A percentile compares a stretch with the other conserved stretches of the same genome.
phyloP scores from a whole-genome alignment of 495 filamentous ascomycete genomes.

The Penicillium verhagenii region DNA sequence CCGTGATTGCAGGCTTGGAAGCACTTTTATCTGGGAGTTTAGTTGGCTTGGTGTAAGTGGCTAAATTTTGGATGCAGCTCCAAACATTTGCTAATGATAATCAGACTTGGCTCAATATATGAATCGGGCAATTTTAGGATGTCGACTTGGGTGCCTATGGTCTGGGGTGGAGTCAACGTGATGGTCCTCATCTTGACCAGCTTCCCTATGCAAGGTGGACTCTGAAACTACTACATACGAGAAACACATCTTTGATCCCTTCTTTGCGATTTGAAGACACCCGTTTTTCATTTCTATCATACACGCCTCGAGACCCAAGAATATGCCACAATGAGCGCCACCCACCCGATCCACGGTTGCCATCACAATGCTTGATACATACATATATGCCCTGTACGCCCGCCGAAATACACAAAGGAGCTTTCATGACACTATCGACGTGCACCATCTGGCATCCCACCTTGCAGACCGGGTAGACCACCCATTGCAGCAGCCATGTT shows the following conservation, averaged over 20 bases:
- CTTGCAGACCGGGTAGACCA: constrained; percentile 49
- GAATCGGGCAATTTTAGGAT: constrained; percentile 84
- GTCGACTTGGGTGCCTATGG: constrained; percentile 96
- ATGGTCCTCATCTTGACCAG: constrained; percentile 88
- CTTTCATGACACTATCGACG: constrained; percentile 25
- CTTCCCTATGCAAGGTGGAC: constrained; percentile 91
- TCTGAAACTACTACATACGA: constrained; percentile 56
- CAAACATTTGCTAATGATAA: constrained; percentile 13
- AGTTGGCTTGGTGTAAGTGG: constrained; percentile 80
- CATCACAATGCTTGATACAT: constrained; percentile 17
- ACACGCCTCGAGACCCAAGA: constrained; percentile 18
- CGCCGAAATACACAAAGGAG: constrained; percentile 11
- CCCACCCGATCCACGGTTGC: constrained; percentile 10
- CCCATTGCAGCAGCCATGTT: constrained; percentile 43
- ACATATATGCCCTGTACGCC: constrained; percentile 30
- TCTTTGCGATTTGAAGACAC: constrained; percentile 5
- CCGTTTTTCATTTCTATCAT: constrained; percentile 17
- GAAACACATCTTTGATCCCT: neutral
- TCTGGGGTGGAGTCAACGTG: constrained; percentile 91
- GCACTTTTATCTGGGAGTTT: constrained; percentile 84
- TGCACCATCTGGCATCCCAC: constrained; percentile 32
- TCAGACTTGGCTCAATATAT: constrained; percentile 83
- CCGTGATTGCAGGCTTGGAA: constrained; percentile 72
- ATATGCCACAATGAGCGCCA: constrained; percentile 23
- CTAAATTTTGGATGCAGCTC: neutral